Evolutionary conservation across 192 early-diverging fungal genomes (phyloP).

Genomic region (Podila minutissima): DNA sequence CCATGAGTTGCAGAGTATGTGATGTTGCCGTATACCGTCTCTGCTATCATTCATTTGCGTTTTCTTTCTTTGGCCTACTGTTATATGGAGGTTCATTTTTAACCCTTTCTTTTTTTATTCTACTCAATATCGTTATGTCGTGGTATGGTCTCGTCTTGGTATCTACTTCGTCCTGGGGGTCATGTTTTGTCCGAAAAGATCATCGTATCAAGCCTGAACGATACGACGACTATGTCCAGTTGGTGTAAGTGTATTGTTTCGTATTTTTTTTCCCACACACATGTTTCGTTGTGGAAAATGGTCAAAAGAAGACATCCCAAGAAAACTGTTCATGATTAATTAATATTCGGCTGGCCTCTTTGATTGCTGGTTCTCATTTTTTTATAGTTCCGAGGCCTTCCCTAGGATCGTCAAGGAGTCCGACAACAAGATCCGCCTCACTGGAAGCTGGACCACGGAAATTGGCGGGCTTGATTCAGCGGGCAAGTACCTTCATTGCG

Average conservation of each 20-base stretch:
- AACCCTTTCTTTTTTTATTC: not conserved
- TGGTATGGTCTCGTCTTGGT: conserved; percentile 4
- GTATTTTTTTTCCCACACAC: too few relatives aligned
- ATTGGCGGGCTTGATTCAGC: conserved; percentile 90
- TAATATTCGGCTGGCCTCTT: not conserved
- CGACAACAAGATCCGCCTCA: conserved; percentile 80
- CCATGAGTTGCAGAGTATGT: conserved; percentile 84
- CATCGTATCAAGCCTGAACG: conserved; percentile 89
- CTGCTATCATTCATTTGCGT: not conserved
- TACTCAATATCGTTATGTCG: not conserved
- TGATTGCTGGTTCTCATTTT: not conserved
- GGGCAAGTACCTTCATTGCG: conserved; percentile 57
- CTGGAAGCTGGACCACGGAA: conserved; percentile 89
- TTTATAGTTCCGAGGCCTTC: conserved; percentile 74
- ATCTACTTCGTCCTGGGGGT: not conserved
- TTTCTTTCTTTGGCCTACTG: not conserved
- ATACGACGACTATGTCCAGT: conserved; percentile 84
- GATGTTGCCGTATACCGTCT: not conserved
- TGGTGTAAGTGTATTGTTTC: conserved; percentile 60
- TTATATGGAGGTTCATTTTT: not conserved
- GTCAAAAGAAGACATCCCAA: not conserved
- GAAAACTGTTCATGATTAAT: not conserved
- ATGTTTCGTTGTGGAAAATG: not conserved
- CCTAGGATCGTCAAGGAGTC: conserved; percentile 80
- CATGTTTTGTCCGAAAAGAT: conserved; percentile 47